Evolutionary conservation across 176 grass and related monocot genomes (phyloP).

Genomic region (Hordeum vulgare): MorexV3_pseudomolecules_assembly NC_058519.1:530280281-530280780

Average conservation of each 20-base stretch:
- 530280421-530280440: too few relatives aligned
- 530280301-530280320: too few relatives aligned
- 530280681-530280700: neutral
- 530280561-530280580: neutral
- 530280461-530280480: neutral
- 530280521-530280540: neutral
- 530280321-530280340: too few relatives aligned
- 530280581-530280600: neutral
- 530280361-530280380: too few relatives aligned
- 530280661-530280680: neutral
- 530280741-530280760: neutral
- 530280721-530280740: rapidly evolving
- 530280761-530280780: neutral
- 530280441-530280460: too few relatives aligned
- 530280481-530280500: neutral
- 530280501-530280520: neutral
- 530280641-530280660: neutral
- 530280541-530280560: too few relatives aligned
- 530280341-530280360: too few relatives aligned
- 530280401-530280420: too few relatives aligned
- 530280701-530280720: neutral
- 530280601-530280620: neutral
- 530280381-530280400: too few relatives aligned
- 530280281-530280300: too few relatives aligned
- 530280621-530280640: neutral